phyloP scores from a whole-genome alignment of 1,139 yeast species.

The Hyphopichia pseudoburtonii region DNA sequence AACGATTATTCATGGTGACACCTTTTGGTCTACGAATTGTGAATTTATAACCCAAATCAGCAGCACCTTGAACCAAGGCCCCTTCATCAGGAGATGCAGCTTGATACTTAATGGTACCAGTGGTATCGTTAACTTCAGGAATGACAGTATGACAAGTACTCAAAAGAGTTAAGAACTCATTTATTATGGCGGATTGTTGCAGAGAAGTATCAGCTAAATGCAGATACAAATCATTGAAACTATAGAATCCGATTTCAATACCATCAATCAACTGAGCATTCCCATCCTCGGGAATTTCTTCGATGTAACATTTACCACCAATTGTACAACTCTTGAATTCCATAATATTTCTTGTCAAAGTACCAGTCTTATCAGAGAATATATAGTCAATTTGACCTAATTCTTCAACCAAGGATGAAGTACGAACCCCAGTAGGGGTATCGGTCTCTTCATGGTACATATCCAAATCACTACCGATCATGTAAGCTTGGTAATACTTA shows the following conservation, averaged over 20 bases:
- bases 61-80: constrained; percentile 96
- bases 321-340: constrained; percentile 93
- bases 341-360: constrained; percentile 93
- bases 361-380: constrained; percentile 96
- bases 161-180: constrained; percentile 78
- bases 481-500: constrained; percentile 90
- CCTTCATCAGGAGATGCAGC: constrained; percentile 99
- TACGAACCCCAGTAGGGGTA: constrained; percentile 92
- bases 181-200: constrained; percentile 64
- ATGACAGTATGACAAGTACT: constrained; percentile 98
- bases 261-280: constrained; percentile 73
- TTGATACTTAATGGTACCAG: constrained; percentile 80
- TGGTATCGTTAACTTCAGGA: constrained; percentile 69
- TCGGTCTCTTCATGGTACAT: constrained; percentile 86
- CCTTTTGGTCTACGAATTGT: constrained; percentile 82
- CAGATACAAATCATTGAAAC: constrained; percentile 61
- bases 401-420: constrained; percentile 94
- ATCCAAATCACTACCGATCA: constrained; percentile 92
- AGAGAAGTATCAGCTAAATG: constrained; percentile 44
- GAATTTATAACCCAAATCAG: constrained; percentile 76
- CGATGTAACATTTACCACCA: constrained; percentile 89
- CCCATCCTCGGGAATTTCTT: constrained; percentile 88
- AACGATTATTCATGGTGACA: constrained; percentile 63
- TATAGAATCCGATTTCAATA: constrained; percentile 76
- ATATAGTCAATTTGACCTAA: constrained; percentile 94